phyloP scores from a whole-genome alignment of 768 basidiomycete genomes.

The Floccularia luteovirens region DNA sequence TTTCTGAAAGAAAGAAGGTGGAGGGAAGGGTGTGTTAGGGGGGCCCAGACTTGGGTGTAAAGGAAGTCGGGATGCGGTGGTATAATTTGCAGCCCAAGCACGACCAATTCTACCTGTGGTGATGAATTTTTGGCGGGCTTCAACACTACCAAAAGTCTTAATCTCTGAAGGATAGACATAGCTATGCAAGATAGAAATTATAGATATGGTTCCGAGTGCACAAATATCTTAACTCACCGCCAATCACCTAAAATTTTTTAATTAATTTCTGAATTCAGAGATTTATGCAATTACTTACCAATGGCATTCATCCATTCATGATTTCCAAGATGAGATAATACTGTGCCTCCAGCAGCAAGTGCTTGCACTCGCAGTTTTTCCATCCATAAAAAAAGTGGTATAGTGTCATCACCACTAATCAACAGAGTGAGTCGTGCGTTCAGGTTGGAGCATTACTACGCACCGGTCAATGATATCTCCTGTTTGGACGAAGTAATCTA shows the following conservation, averaged over 20 bases:
- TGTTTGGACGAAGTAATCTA: constrained; percentile 88
- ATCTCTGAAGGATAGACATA: constrained; percentile 83
- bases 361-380: constrained; percentile 78
- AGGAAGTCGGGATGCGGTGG: constrained; percentile 73
- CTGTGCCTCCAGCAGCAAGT: constrained; percentile 51
- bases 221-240: constrained; percentile 40
- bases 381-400: constrained; percentile 79
- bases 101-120: constrained; percentile 71
- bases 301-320: constrained; percentile 96
- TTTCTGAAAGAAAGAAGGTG: constrained; percentile 16
- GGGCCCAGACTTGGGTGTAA: constrained; percentile 64
- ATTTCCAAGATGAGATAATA: constrained; percentile 83
- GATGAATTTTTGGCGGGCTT: constrained; percentile 65
- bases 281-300: constrained; percentile 28
- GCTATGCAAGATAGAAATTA: constrained; percentile 28
- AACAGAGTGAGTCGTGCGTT: not conserved
- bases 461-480: constrained; percentile 94
- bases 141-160: constrained; percentile 69
- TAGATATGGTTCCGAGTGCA: not conserved
- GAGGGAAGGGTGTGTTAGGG: constrained; percentile 55
- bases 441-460: constrained; percentile 9
- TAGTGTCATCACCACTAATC: constrained; percentile 81
- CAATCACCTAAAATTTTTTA: constrained; percentile 56
- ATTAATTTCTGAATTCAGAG: not conserved
- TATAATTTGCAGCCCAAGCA: constrained; percentile 84